Base-by-base conservation (phyloP, 2,329 filamentous ascomycete species). In the Sporothrix inflata region DNA sequence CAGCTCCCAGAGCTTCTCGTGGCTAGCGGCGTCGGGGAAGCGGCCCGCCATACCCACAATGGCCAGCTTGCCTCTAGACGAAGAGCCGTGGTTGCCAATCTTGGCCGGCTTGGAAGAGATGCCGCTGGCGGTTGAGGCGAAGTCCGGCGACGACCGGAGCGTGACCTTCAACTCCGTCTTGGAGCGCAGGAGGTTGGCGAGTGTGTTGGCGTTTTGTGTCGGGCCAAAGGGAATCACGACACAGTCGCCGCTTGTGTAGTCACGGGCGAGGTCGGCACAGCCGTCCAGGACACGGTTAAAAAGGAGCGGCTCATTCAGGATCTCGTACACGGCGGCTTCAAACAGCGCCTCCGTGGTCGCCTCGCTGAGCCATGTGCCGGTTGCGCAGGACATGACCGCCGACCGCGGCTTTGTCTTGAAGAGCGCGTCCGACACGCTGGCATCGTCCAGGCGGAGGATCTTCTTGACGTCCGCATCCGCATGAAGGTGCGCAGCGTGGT, bases 1-100 rank as follows among this genome's bases (percentile, higher is more conserved):
- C 4, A 94, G 84, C 73, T 93, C 89, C 92, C 92, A 94, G 40
- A 94, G 87, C 71, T 88, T 88, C 73, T 94, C 90, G 74, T 89
- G 87, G 77, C 86, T 91, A 19, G 89, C 90, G 67, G 92, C 90
- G 76, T 91, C 90, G 1, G 92, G 92, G 79, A 93, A 94, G 68
- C 92, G 87, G 68, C 92, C 92, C 61, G 92, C 88, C 88, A 94
- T 92, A 69, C 94, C 94, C 45, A 97, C 91, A 74, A 97, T 94
- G 72, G 94, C 94, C 74, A 97, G 88, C 80, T 94, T 94, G 79
- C 89, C 88, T 77, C 88, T 82, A 16, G 82, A 83, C 9, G 74
- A 78, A 16, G 81, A 79, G 12, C 85, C 85, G 74, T 86, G 84
- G 75, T 86, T 85, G 21, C 84, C 84, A 34, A 85, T 81, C 19